A percentile compares a stretch with the other conserved stretches of the same genome.
Evolutionary conservation across 1,284 basidiomycete species (phyloP).

Genomic region (Dichomitus squalens): DNA sequence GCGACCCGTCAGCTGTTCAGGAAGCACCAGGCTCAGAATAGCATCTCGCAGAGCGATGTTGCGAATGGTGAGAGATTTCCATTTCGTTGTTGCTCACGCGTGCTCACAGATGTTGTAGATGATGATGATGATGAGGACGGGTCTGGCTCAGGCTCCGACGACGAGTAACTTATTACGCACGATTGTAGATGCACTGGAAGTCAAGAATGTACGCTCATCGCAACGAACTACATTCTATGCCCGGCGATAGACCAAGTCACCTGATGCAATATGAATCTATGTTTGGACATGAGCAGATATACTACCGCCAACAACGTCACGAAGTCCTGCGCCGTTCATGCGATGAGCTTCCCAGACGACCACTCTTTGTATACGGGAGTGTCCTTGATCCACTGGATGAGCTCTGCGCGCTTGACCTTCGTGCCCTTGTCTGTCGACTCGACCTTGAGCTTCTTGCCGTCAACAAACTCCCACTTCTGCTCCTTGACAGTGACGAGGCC

Average conservation of each 20-base stretch:
- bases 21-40: constrained; percentile 49
- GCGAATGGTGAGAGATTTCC: constrained; percentile 36
- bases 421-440: constrained; percentile 67
- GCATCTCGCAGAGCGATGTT: constrained; percentile 41
- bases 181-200: not conserved
- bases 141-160: constrained; percentile 39
- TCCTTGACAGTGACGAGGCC: constrained; percentile 92
- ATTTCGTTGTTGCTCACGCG: not conserved
- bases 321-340: not conserved
- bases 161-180: constrained; percentile 29
- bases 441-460: constrained; percentile 73
- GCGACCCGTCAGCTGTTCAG: constrained; percentile 50
- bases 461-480: constrained; percentile 82
- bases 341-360: constrained; percentile 41
- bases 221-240: not conserved
- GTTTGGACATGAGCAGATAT: constrained; percentile 17
- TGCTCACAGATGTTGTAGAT: not conserved
- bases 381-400: constrained; percentile 71
- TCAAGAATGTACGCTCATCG: not conserved
- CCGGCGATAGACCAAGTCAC: not conserved
- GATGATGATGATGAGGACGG: constrained; percentile 39
- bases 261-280: constrained; percentile 11
- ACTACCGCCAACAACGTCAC: not conserved
- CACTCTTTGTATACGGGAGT: constrained; percentile 51
- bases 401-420: constrained; percentile 66